Conservation (phyloP, 495 filamentous ascomycete genomes). For the Penicillium flavigenum region DNA sequence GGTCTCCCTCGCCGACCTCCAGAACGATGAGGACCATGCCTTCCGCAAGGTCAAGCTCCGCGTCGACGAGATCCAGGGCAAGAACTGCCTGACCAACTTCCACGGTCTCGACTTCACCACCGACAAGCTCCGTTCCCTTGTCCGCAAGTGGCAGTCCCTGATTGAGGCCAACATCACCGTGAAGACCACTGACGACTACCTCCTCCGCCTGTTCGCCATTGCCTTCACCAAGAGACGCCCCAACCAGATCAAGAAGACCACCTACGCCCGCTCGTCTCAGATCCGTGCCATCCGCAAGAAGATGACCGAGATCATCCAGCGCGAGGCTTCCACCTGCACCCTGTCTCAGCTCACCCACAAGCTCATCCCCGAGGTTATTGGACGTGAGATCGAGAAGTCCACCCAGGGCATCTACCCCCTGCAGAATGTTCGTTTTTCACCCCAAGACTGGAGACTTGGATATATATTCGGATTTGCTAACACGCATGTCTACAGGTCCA, state of each 20-base stretch:
- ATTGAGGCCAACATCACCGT: slow-evolving; percentile 99
- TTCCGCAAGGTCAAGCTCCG: slow-evolving; percentile 99
- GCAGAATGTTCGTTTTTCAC: slow-evolving; percentile 74
- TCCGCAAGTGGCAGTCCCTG: slow-evolving; percentile 98
- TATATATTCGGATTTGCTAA: slow-evolving; percentile 30
- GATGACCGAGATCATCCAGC: slow-evolving; percentile 98
- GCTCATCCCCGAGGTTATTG: slow-evolving; percentile 98
- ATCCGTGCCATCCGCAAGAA: slow-evolving; percentile 97
- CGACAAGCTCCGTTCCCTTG: slow-evolving; percentile 97
- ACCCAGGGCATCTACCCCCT: slow-evolving; percentile 99
- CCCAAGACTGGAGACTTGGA: background rate
- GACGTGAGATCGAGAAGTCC: slow-evolving; percentile 98
- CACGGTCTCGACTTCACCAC: slow-evolving; percentile 99
- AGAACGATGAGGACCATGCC: slow-evolving; percentile 98
- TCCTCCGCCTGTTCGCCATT: slow-evolving; percentile 95
- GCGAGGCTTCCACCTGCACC: slow-evolving; percentile 90
- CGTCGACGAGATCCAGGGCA: slow-evolving; percentile 97
- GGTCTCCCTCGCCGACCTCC: slow-evolving; percentile 96
- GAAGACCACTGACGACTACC: slow-evolving; percentile 99
- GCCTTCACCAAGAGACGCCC: slow-evolving; percentile 98
- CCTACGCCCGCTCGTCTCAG: slow-evolving; percentile 92
- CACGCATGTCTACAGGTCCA: slow-evolving; percentile 66
- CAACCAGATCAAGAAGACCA: slow-evolving; percentile 99
- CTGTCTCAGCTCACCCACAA: slow-evolving; percentile 93
- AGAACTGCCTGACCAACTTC: slow-evolving; percentile 99